phyloP scores from a whole-genome alignment of 2,329 filamentous ascomycete species.

The Ophiostoma novo-ulmi region DNA sequence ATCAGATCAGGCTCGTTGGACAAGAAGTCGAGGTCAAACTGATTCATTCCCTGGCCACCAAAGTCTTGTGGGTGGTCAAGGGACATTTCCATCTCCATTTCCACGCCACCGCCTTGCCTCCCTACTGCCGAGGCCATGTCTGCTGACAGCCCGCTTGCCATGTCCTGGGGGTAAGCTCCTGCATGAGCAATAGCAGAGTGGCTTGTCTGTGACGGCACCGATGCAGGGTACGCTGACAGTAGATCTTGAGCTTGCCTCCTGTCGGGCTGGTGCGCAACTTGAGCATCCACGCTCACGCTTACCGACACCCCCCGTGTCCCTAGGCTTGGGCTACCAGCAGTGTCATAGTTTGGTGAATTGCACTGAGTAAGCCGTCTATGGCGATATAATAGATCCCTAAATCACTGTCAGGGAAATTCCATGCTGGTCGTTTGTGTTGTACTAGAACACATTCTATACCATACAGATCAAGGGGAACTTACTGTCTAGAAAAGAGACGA shows the following conservation, averaged over 20 bases:
- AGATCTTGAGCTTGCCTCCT: not conserved
- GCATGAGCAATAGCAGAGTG: not conserved
- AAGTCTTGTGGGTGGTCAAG: not conserved
- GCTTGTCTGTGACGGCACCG: not conserved
- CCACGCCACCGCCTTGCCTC: not conserved
- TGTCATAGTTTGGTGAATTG: not conserved
- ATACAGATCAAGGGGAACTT: not conserved
- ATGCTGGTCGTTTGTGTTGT: not conserved
- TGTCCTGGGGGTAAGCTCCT: not conserved
- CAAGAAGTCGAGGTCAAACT: conserved; percentile 16
- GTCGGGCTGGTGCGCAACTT: not conserved
- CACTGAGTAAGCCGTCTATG: not conserved
- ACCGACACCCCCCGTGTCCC: not conserved
- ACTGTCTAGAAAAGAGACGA: conserved; percentile 14
- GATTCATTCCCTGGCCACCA: not conserved
- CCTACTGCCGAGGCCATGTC: not conserved
- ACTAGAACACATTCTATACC: not conserved
- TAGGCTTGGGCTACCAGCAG: not conserved
- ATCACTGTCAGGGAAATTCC: not conserved
- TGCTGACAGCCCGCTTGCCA: not conserved
- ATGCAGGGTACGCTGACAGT: not conserved
- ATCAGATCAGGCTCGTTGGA: conserved; percentile 11
- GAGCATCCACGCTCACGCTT: not conserved
- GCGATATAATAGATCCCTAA: not conserved
- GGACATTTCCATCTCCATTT: not conserved